phyloP scores from a whole-genome alignment of 2,329 filamentous ascomycete genomes.

The Fusarium napiforme region DNA sequence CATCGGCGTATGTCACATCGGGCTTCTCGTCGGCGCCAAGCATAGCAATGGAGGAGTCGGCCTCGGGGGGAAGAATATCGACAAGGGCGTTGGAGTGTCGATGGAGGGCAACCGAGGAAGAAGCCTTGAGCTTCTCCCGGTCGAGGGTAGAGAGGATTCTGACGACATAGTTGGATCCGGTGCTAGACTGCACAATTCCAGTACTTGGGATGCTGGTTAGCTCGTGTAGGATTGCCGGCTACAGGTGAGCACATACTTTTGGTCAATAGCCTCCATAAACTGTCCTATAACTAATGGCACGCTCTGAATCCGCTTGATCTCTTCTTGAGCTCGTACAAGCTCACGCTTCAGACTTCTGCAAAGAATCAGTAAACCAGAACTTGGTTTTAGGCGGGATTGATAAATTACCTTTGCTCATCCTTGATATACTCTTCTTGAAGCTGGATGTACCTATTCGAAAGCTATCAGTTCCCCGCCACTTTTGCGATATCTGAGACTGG shows the following conservation, averaged over 20 bases:
- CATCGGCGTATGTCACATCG: slow-evolving; percentile 96
- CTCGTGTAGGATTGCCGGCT: neutral
- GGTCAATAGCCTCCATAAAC: slow-evolving; percentile 99
- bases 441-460: slow-evolving; percentile 80
- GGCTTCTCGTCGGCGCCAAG: slow-evolving; percentile 96
- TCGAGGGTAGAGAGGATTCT: slow-evolving; percentile 98
- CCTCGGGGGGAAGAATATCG: slow-evolving; percentile 98
- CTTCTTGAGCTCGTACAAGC: slow-evolving; percentile 95
- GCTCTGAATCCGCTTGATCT: slow-evolving; percentile 99
- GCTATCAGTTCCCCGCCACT: slow-evolving; percentile 24
- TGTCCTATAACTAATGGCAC: slow-evolving; percentile 98
- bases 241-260: slow-evolving; percentile 75
- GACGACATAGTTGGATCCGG: slow-evolving; percentile 98
- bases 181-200: slow-evolving; percentile 97
- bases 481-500: neutral
- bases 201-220: slow-evolving; percentile 68
- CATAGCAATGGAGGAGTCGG: slow-evolving; percentile 99
- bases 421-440: slow-evolving; percentile 99
- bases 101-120: slow-evolving; percentile 96
- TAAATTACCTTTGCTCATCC: slow-evolving; percentile 88
- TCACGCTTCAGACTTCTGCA: slow-evolving; percentile 92
- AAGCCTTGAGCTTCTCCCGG: slow-evolving; percentile 97
- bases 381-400: neutral
- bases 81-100: slow-evolving; percentile 98
- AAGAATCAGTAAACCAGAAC: slow-evolving; percentile 25